Percentiles rank a stretch among this genome's conserved stretches.
These are phyloP conservation scores for Testicularia cyperi DNA, from an alignment of 1,284 basidiomycete species.

Conservation along the genomic window DNA sequence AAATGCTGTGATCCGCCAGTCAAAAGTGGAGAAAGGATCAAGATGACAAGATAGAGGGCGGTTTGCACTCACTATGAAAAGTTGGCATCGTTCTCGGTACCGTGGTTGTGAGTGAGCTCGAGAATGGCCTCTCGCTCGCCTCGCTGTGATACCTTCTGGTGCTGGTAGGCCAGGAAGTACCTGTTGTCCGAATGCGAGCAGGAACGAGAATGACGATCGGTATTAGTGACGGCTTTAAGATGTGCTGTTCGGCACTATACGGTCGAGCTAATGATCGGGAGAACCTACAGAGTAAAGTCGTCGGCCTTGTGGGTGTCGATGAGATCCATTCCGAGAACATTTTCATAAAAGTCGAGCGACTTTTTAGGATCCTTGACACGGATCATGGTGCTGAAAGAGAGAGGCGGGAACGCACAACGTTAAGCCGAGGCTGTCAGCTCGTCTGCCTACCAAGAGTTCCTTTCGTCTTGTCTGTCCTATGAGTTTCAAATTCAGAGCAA, in stretches of 20 bases:
- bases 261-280: too few relatives aligned
- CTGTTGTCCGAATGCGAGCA: not conserved
- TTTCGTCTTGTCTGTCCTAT: too few relatives aligned
- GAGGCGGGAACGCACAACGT: too few relatives aligned
- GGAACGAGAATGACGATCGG: not conserved
- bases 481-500: too few relatives aligned
- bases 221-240: too few relatives aligned
- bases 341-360: constrained; percentile 54
- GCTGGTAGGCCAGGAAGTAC: constrained; percentile 78
- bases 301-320: constrained; percentile 62
- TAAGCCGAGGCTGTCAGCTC: too few relatives aligned
- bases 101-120: constrained; percentile 52
- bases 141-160: constrained; percentile 64
- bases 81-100: constrained; percentile 53
- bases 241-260: too few relatives aligned
- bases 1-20: too few relatives aligned
- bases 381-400: constrained; percentile 71
- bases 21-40: too few relatives aligned
- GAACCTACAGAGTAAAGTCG: constrained; percentile 63
- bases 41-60: too few relatives aligned
- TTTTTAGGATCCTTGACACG: constrained; percentile 81
- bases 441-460: too few relatives aligned
- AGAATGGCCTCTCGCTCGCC: constrained; percentile 67
- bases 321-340: constrained; percentile 81
- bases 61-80: constrained; percentile 28